These are phyloP conservation scores for Arabis hirsuta DNA, from an alignment of 345 rosid genomes.

Conservation along the genomic window DNA sequence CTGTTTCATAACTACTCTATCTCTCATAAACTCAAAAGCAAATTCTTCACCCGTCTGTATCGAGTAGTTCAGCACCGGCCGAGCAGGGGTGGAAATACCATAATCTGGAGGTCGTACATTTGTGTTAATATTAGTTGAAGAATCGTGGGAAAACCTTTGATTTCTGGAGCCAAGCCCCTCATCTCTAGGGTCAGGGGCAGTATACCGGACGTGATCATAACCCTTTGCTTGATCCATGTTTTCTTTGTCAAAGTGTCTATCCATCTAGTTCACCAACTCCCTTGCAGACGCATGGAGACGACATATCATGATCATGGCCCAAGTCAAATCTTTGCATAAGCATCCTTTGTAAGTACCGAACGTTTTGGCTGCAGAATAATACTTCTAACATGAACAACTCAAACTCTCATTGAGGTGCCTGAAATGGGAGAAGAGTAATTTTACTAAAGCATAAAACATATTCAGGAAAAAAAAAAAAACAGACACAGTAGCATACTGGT, in stretches of 20 bases:
- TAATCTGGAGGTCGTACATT: conserved; percentile 46
- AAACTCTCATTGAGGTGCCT: conserved; percentile 35
- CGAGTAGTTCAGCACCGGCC: conserved; percentile 47
- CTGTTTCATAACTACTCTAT: conserved; percentile 38
- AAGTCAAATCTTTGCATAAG: conserved; percentile 31
- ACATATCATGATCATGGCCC: conserved; percentile 34
- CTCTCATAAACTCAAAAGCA: conserved; percentile 48
- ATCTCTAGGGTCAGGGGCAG: conserved; percentile 36
- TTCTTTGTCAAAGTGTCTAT: conserved; percentile 35
- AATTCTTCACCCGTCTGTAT: conserved; percentile 50
- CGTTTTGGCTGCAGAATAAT: conserved; percentile 22
- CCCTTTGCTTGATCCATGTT: conserved; percentile 45
- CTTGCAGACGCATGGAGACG: conserved; percentile 26
- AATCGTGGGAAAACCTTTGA: conserved; percentile 40
- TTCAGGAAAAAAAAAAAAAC: neutral
- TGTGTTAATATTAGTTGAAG: conserved; percentile 33
- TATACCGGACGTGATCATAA: conserved; percentile 41
- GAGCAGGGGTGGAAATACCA: conserved; percentile 37
- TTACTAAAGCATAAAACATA: conserved; percentile 26
- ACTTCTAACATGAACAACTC: conserved; percentile 30
- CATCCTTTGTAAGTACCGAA: conserved; percentile 17
- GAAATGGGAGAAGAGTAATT: conserved; percentile 23
- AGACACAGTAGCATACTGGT: neutral
- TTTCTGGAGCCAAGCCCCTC: conserved; percentile 41
- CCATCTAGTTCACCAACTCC: conserved; percentile 35